Conservation (phyloP, 208 protist genomes). For the Crithidia fasciculata region DNA sequence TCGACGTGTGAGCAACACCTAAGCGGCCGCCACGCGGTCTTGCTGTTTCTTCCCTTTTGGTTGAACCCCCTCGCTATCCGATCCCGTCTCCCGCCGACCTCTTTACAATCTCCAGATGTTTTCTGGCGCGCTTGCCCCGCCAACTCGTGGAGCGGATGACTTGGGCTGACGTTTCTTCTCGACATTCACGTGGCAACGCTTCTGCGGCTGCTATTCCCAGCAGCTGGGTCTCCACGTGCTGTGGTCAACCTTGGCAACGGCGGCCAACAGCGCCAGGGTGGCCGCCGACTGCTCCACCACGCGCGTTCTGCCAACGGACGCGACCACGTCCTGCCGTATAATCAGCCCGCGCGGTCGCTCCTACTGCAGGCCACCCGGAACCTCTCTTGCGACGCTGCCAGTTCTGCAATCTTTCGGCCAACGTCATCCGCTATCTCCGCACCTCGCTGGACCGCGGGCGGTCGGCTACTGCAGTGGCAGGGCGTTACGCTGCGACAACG, state of each 20-base stretch:
- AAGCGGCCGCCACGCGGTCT: not conserved
- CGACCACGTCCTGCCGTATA: too few relatives aligned
- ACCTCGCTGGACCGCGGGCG: not conserved
- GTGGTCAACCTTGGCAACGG: conserved; percentile 20
- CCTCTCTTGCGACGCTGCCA: not conserved
- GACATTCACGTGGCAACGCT: not conserved
- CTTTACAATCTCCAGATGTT: too few relatives aligned
- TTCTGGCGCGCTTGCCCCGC: too few relatives aligned
- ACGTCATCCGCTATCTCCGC: not conserved
- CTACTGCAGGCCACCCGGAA: too few relatives aligned
- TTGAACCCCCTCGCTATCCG: too few relatives aligned
- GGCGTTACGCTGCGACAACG: conserved; percentile 9
- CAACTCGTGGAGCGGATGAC: not conserved
- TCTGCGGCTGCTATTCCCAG: conserved; percentile 9
- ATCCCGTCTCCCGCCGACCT: too few relatives aligned
- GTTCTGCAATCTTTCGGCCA: not conserved
- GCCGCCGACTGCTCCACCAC: not conserved
- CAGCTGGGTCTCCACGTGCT: conserved; percentile 8
- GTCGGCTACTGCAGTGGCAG: not conserved
- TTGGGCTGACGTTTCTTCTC: not conserved
- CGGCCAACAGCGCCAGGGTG: conserved; percentile 1
- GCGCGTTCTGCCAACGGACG: not conserved
- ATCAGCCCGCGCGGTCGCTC: too few relatives aligned
- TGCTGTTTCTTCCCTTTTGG: too few relatives aligned
- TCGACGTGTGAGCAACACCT: not conserved